These are phyloP conservation scores for Noccaea caerulescens DNA, from an alignment of 345 rosid species.

Conservation along the genomic window DNA sequence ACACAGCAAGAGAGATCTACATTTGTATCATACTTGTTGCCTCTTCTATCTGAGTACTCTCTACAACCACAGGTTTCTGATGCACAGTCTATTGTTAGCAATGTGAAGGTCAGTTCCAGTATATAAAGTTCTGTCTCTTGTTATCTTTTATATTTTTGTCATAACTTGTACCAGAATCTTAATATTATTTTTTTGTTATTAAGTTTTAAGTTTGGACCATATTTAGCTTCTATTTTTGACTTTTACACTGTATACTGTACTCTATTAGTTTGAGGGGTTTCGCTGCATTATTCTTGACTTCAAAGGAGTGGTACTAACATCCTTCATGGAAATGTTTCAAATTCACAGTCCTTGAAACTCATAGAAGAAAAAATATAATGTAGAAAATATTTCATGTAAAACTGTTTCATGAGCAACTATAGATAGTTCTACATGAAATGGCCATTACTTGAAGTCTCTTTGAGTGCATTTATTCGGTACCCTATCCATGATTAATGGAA, in stretches of 20 bases:
- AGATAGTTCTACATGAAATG: constrained; percentile 8
- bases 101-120: constrained; percentile 72
- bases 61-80: constrained; percentile 84
- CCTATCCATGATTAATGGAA: constrained; percentile 16
- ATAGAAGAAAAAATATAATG: neutral
- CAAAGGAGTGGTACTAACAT: neutral
- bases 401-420: constrained; percentile 22
- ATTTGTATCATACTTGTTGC: constrained; percentile 85
- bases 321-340: constrained; percentile 15
- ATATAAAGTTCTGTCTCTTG: constrained; percentile 55
- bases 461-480: constrained; percentile 8
- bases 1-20: constrained; percentile 89
- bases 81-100: constrained; percentile 93
- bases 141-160: constrained; percentile 69
- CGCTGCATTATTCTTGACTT: constrained; percentile 11
- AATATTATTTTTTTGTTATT: constrained; percentile 6
- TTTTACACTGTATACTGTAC: constrained; percentile 19
- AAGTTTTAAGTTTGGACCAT: constrained; percentile 2
- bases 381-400: neutral
- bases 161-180: constrained; percentile 17
- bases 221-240: constrained; percentile 20
- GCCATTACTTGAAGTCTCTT: constrained; percentile 22
- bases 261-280: constrained; percentile 31
- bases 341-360: constrained; percentile 11
- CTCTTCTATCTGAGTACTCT: constrained; percentile 86